Conservation (phyloP, 2,329 filamentous ascomycete species). For the Epichloe coenophiala region DNA sequence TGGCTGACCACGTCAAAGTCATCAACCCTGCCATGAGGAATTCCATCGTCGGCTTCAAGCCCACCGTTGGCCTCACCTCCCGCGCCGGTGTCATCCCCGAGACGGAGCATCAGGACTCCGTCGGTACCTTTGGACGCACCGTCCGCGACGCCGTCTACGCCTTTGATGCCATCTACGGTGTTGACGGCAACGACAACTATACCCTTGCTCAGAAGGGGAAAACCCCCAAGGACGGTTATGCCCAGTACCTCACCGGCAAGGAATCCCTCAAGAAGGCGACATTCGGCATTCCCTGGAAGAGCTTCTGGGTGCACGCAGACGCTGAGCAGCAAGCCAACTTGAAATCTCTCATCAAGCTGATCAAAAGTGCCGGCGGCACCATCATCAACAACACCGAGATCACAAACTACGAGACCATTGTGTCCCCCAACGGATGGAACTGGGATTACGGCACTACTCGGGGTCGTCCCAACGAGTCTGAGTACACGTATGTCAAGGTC, state of each 20-base stretch:
- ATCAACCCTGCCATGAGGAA: slow-evolving; percentile 61
- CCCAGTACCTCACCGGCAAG: slow-evolving; percentile 40
- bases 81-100: slow-evolving; percentile 52
- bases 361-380: slow-evolving; percentile 48
- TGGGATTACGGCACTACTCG: slow-evolving; percentile 54
- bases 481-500: slow-evolving; percentile 60
- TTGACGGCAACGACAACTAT: slow-evolving; percentile 51
- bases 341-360: slow-evolving; percentile 30
- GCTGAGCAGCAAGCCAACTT: slow-evolving; percentile 41
- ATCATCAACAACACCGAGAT: slow-evolving; percentile 60
- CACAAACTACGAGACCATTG: slow-evolving; percentile 44
- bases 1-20: slow-evolving; percentile 22
- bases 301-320: slow-evolving; percentile 53
- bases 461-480: slow-evolving; percentile 56
- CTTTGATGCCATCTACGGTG: slow-evolving; percentile 54
- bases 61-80: slow-evolving; percentile 60
- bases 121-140: slow-evolving; percentile 54
- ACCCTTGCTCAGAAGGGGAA: slow-evolving; percentile 42
- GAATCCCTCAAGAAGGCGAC: slow-evolving; percentile 42
- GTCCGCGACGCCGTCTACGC: slow-evolving; percentile 55
- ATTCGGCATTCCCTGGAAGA: slow-evolving; percentile 60
- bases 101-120: slow-evolving; percentile 52
- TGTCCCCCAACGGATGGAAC: slow-evolving; percentile 57
- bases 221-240: slow-evolving; percentile 42
- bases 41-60: slow-evolving; percentile 59